Base-by-base conservation (phyloP, 1,139 yeast genomes). In the Kurtzmaniella quercitrusa region DNA sequence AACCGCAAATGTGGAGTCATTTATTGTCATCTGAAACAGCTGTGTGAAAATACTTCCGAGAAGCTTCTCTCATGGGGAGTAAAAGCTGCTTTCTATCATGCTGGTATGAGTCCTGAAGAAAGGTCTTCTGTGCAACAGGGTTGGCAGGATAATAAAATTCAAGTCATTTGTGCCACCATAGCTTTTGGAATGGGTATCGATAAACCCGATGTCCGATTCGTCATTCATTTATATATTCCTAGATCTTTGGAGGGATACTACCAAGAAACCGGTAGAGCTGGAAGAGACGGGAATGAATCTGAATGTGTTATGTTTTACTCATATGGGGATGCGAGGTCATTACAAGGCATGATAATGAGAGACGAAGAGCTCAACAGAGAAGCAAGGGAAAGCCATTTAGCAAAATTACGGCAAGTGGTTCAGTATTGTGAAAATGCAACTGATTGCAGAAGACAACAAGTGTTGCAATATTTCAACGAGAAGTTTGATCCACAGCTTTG, bases 131-230 rank as follows among this genome's bases (percentile, higher is more conserved):
- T 88, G 17, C 98, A 94, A 60, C 68, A 68, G 21, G 72, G 68
- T 38, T 94, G 99, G 99, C 98, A 94, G 59, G 60, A 67, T 2
- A 86, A 86, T 45, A 60, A 65, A 19, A 65, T 83, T 16, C 86
- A 82, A 55, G 82, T 89, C 1, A 88, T 93, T 9, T 93, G 98
- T 65, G 98, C 98, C 0, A 93, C 98, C 0, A 88, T 93, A 51
- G 98, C 98, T 0, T 93, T 93, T 71, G 98, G 98, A 26, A 93
- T 93, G 98, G 98, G 98, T 42, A 93, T 93, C 46, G 98, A 93
- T 65, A 93, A 93, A 59, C 88, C 97, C 0, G 95, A 93, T 61
- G 98, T 93, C 7, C 66, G 98, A 42, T 91, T 78, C 68, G 98
- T 93, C 3, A 81, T 88, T 40, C 98, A 93, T 63, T 72, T 84